Base-by-base conservation (phyloP, 2,329 filamentous ascomycete species). In the Plenodomus biglobosus region DNA sequence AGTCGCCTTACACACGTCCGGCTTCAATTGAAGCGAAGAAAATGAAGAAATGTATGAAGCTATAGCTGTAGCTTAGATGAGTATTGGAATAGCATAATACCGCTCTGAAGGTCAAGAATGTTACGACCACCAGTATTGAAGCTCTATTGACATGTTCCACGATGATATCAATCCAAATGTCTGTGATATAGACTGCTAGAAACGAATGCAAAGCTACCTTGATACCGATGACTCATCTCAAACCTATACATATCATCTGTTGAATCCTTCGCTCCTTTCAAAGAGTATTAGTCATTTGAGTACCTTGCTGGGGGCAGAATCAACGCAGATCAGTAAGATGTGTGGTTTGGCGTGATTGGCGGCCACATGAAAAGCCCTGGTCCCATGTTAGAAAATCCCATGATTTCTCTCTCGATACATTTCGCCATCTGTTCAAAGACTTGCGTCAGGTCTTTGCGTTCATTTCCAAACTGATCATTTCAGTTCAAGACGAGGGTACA, bases 1-100 rank as follows among this genome's bases (percentile, higher is more conserved):
- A 10, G 64, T 73, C 4, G 71, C 74, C n/a, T 62, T 78, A 13
- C 76, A 78, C 51, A 52, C 76, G 19, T 72, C 72, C 11, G 70
- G 66, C 18, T 41, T 65, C 64, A 40, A 44, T n/a, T 38, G 17
- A 6, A 40, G 32, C 3, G 41, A 50, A 21, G 46, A 41, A 17
- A 48, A 58, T 22, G 51, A 44, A 44, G 45, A 60, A 15, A 22
- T 36, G 2, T 58, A 62, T 19, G 44, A 48, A 8, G 50, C 55
- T 11, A 57, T 63, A 21, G 62, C 64, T 24, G 58, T 55, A 11
- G 53, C 41, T 6, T 60, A 67, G 44, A 54, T 69, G 40, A 66
- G 61, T 46, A 50, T 32, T 8, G 61, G 63, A 3, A 47, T 69
- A 19, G 40, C 41, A 3, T 47, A 49, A 1, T 68, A 71, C 37